phyloP scores from a whole-genome alignment of 352 stramenopile genomes.

The Phytophthora rubi region DNA sequence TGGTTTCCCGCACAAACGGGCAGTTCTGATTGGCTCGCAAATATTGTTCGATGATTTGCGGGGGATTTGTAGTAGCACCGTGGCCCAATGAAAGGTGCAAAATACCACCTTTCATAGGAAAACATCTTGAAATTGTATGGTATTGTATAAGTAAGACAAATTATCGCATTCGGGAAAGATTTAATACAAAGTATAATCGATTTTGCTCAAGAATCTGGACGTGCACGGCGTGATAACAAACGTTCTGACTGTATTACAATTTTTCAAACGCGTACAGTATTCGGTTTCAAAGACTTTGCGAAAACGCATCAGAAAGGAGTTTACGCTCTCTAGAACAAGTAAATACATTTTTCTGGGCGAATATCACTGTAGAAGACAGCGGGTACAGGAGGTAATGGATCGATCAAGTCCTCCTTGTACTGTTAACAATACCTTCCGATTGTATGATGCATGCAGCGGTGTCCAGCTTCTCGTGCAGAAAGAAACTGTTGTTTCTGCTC shows the following conservation, averaged over 20 bases:
- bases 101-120: no score
- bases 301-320: not conserved
- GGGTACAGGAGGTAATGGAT: not conserved
- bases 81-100: no score
- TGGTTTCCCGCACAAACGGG: no score
- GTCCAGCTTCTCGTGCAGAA: no score
- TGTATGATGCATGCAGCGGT: not conserved
- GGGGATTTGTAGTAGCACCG: no score
- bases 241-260: not conserved
- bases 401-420: not conserved
- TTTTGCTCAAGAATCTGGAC: constrained; percentile 9
- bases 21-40: no score
- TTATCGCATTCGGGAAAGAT: no score
- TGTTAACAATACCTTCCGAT: not conserved
- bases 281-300: not conserved
- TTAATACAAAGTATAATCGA: constrained; percentile 2
- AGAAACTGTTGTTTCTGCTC: no score
- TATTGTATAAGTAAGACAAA: no score
- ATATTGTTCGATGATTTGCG: no score
- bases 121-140: no score
- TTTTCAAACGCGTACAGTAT: not conserved
- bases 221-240: not conserved
- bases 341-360: not conserved
- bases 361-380: not conserved
- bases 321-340: not conserved